Evolutionary conservation across 2,329 filamentous ascomycete species (phyloP).

Genomic region (Lojkania enalia): DNA sequence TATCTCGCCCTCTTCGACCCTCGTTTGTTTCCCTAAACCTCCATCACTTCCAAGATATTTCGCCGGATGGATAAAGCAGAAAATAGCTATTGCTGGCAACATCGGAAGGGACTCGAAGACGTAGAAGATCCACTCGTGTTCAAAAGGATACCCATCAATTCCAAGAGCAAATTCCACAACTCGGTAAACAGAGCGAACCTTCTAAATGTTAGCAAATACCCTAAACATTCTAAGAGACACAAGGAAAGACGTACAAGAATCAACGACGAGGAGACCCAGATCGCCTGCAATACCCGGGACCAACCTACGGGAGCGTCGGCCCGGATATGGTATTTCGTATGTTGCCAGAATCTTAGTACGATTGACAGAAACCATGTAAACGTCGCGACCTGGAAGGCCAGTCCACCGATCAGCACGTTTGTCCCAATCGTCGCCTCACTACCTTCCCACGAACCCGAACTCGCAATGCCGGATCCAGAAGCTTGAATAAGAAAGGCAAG

Average conservation of each 20-base stretch:
- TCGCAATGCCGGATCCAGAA: slow-evolving; percentile 50
- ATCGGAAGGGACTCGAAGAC: slow-evolving; percentile 55
- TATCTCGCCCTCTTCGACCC: slow-evolving; percentile 1
- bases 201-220: neutral
- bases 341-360: slow-evolving; percentile 46
- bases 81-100: slow-evolving; percentile 50
- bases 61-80: slow-evolving; percentile 53
- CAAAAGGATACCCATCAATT: slow-evolving; percentile 52
- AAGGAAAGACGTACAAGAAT: slow-evolving; percentile 48
- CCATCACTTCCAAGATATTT: slow-evolving; percentile 41
- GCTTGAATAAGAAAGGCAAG: slow-evolving; percentile 52
- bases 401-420: slow-evolving; percentile 49
- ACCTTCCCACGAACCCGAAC: slow-evolving; percentile 50
- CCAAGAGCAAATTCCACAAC: slow-evolving; percentile 54
- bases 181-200: slow-evolving; percentile 55
- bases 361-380: slow-evolving; percentile 49
- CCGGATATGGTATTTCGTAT: slow-evolving; percentile 22
- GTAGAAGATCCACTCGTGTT: slow-evolving; percentile 55
- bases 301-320: slow-evolving; percentile 41
- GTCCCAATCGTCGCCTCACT: slow-evolving; percentile 44
- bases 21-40: slow-evolving; percentile 1
- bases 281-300: slow-evolving; percentile 46
- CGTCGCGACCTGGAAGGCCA: slow-evolving; percentile 48
- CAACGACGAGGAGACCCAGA: slow-evolving; percentile 51
- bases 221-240: neutral